Conservation (phyloP, 768 basidiomycete species). For the Pisolithus sp. region DNA sequence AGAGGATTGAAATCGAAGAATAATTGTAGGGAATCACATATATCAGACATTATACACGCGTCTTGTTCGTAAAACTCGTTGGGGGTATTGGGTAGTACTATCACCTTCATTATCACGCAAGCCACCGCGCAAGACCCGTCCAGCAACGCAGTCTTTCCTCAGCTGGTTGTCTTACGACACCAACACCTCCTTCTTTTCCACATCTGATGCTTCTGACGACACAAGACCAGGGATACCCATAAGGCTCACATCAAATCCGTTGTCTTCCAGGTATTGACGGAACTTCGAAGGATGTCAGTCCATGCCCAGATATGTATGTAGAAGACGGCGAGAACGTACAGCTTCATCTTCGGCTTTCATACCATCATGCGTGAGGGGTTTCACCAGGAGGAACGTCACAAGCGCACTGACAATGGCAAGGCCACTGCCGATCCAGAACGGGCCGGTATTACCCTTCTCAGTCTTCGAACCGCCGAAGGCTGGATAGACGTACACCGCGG, state of each 20-base stretch:
- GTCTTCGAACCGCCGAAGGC: constrained; percentile 55
- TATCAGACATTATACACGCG: too few species aligned
- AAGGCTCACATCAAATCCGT: constrained; percentile 72
- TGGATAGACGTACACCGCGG: constrained; percentile 13
- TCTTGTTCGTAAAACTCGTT: too few species aligned
- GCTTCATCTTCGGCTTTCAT: constrained; percentile 70
- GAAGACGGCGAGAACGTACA: constrained; percentile 31
- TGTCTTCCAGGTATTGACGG: constrained; percentile 70
- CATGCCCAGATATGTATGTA: background rate
- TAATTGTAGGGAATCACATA: too few species aligned
- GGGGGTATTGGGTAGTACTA: too few species aligned
- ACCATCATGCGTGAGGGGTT: constrained; percentile 67
- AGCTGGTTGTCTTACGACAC: background rate
- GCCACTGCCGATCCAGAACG: constrained; percentile 85
- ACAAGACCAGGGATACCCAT: constrained; percentile 50
- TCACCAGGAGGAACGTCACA: constrained; percentile 66
- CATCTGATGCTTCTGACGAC: constrained; percentile 10
- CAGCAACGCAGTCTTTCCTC: background rate
- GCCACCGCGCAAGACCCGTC: too few species aligned
- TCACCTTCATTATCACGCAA: too few species aligned
- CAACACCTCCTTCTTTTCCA: constrained; percentile 11
- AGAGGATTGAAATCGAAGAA: too few species aligned
- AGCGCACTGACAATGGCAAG: constrained; percentile 76
- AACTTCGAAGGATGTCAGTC: constrained; percentile 39
- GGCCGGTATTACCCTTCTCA: constrained; percentile 67